Evolutionary conservation across 169 alveolate genomes (phyloP).

Genomic region (Perkinsus chesapeaki): DNA sequence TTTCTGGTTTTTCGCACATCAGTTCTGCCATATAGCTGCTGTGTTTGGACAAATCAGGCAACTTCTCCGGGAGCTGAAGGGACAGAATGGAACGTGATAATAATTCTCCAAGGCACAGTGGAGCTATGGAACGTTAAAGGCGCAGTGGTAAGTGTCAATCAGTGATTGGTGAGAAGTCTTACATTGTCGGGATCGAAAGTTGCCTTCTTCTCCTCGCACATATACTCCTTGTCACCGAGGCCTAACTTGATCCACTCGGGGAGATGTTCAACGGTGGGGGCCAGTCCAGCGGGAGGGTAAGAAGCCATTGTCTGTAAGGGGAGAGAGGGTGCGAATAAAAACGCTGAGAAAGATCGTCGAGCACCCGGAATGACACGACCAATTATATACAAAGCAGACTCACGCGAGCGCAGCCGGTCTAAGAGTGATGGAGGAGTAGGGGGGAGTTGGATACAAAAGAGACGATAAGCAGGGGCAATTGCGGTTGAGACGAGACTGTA

Average conservation of each 20-base stretch:
- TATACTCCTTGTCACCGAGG: conserved; percentile 11
- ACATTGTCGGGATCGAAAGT: conserved; percentile 1
- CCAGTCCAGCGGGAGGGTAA: conserved; percentile 9
- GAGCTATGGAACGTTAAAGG: neutral
- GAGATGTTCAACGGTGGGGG: neutral
- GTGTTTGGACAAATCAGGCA: conserved; percentile 10
- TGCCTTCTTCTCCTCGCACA: conserved; percentile 2
- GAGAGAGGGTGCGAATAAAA: no score
- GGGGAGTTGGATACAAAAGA: no score
- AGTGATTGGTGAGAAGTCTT: neutral
- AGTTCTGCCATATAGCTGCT: neutral
- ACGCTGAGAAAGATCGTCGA: no score
- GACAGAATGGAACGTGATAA: no score
- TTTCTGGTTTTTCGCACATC: neutral
- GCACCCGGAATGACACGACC: no score
- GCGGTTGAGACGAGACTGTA: no score
- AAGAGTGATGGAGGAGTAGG: no score
- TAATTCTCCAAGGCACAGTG: no score
- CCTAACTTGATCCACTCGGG: conserved; percentile 8
- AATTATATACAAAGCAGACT: no score
- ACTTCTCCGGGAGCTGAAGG: neutral
- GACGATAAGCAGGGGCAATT: no score
- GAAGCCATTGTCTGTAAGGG: no score
- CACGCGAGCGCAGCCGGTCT: no score
- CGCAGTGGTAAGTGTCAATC: neutral